Evolutionary conservation across 148 eudicot genomes (phyloP).

Genomic region (Rhododendron ovatum): DNA sequence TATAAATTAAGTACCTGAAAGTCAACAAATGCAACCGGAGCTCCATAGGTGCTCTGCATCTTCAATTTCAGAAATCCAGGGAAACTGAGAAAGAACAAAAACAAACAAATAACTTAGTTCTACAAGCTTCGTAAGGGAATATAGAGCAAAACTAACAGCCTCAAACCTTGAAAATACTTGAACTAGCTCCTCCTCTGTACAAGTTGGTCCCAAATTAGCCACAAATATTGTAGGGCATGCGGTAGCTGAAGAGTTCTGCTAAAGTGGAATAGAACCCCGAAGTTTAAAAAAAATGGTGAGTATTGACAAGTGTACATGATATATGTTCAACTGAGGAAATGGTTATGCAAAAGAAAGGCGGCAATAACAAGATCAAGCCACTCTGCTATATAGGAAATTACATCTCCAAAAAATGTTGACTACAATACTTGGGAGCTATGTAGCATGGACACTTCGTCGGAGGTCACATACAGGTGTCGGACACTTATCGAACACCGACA

Average conservation of each 20-base stretch:
- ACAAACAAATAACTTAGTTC: background rate
- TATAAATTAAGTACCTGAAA: slow-evolving; percentile 47
- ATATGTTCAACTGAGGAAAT: background rate
- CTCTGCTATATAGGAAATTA: background rate
- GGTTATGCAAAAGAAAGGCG: background rate
- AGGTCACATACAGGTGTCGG: background rate
- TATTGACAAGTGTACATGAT: background rate
- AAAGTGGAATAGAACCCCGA: background rate
- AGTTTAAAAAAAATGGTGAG: background rate
- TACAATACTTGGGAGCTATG: background rate
- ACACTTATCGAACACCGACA: background rate
- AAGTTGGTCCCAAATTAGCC: slow-evolving; percentile 68
- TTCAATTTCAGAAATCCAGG: slow-evolving; percentile 83
- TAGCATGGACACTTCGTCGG: background rate
- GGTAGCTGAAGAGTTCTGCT: slow-evolving; percentile 34
- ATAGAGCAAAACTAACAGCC: no score
- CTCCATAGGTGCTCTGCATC: slow-evolving; percentile 75
- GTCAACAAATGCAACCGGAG: slow-evolving; percentile 96
- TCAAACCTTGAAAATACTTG: slow-evolving; percentile 90
- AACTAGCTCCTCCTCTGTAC: slow-evolving; percentile 71
- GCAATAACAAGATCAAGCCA: background rate
- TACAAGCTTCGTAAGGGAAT: background rate
- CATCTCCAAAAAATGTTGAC: background rate
- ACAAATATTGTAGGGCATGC: slow-evolving; percentile 92
- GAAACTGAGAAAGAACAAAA: slow-evolving; percentile 42